Percentiles rank a stretch among this genome's conserved stretches.
Evolutionary conservation across 140 eudicot genomes (phyloP).

Genomic region (Senecio squalidus): DNA sequence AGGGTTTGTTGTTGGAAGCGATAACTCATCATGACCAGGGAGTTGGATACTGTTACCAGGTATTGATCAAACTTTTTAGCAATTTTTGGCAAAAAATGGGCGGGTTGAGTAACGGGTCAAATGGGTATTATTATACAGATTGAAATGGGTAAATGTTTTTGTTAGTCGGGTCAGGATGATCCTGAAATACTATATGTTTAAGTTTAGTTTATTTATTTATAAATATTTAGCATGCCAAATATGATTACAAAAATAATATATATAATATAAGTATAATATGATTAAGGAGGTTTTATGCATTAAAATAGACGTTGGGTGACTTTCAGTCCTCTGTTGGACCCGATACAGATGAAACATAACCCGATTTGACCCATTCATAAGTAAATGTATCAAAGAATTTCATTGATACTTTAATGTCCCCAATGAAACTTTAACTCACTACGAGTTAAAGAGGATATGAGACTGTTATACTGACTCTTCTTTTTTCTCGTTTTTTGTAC

Average conservation of each 20-base stretch:
- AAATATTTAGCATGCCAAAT: too few species aligned
- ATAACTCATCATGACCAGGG: constrained; percentile 63
- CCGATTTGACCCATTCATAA: too few species aligned
- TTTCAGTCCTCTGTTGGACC: too few species aligned
- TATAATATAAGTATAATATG: too few species aligned
- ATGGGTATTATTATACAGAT: neutral
- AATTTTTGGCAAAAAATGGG: too few species aligned
- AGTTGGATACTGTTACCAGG: constrained; percentile 68
- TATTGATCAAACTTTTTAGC: constrained; percentile 9
- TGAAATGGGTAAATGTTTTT: neutral
- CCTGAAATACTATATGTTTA: too few species aligned
- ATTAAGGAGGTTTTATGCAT: too few species aligned
- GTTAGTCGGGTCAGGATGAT: neutral
- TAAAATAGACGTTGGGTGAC: too few species aligned
- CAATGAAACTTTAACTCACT: neutral
- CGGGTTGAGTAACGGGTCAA: neutral
- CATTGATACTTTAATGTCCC: neutral
- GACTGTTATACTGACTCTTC: neutral
- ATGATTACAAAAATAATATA: too few species aligned
- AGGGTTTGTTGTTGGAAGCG: constrained; percentile 88
- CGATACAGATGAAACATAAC: too few species aligned
- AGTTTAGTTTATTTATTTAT: too few species aligned
- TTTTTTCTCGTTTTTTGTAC: neutral
- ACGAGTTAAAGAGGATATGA: neutral
- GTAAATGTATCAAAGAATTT: too few species aligned